phyloP scores from a whole-genome alignment of 2,329 filamentous ascomycete genomes.

The Penicillium sp. region DNA sequence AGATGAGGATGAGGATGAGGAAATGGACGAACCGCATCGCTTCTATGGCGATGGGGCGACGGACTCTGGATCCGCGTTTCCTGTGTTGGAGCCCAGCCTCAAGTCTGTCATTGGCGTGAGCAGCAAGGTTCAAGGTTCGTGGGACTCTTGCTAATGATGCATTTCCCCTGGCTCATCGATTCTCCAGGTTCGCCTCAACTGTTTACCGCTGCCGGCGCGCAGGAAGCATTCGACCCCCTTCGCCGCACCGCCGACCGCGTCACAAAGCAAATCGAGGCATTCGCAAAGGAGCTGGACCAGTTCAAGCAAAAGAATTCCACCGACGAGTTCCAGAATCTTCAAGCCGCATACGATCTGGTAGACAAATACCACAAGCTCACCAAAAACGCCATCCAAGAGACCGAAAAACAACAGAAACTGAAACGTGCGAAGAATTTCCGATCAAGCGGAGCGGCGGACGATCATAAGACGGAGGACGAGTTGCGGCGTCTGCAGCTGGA shows the following conservation, averaged over 20 bases:
- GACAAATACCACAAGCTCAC: constrained; percentile 66
- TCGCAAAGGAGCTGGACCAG: constrained; percentile 79
- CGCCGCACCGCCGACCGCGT: constrained; percentile 70
- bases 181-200: constrained; percentile 35
- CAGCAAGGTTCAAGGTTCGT: constrained; percentile 21
- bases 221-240: constrained; percentile 62
- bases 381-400: constrained; percentile 54
- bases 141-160: background rate
- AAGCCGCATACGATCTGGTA: constrained; percentile 70
- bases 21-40: constrained; percentile 34
- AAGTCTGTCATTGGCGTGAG: constrained; percentile 19
- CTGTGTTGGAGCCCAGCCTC: constrained; percentile 25
- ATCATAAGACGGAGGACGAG: constrained; percentile 36
- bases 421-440: constrained; percentile 44
- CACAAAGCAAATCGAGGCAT: constrained; percentile 82
- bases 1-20: constrained; percentile 26
- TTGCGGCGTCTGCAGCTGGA: constrained; percentile 74
- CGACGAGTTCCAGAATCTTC: constrained; percentile 59
- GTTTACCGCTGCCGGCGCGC: constrained; percentile 52
- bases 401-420: constrained; percentile 42
- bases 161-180: constrained; percentile 14
- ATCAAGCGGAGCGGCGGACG: constrained; percentile 25
- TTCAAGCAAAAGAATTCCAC: constrained; percentile 63
- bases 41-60: constrained; percentile 33
- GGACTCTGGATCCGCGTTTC: constrained; percentile 34